Evolutionary conservation across 352 stramenopile species (phyloP).

Genomic region (Pythium biforme): DNA sequence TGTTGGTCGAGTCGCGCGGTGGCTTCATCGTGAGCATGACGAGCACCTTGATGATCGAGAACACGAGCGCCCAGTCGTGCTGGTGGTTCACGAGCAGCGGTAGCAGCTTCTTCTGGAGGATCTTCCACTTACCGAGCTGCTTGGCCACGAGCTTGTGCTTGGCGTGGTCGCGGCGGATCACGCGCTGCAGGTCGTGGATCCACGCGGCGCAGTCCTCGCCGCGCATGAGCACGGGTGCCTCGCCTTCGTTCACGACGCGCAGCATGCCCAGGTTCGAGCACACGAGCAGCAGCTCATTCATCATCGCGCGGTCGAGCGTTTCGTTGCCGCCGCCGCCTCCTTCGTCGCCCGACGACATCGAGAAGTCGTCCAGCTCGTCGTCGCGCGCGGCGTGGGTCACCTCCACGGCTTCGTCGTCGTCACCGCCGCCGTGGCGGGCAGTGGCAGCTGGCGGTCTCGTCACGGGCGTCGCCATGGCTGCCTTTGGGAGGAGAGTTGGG

Average conservation of each 20-base stretch:
- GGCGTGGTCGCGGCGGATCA: conserved; percentile 76
- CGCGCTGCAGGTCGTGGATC: conserved; percentile 86
- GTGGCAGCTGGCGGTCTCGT: not conserved
- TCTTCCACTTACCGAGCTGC: conserved; percentile 84
- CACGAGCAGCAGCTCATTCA: conserved; percentile 86
- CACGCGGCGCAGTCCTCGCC: conserved; percentile 83
- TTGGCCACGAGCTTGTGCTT: conserved; percentile 81
- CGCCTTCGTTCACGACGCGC: conserved; percentile 52
- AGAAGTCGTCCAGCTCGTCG: conserved; percentile 65
- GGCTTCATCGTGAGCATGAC: conserved; percentile 91
- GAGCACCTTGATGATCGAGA: conserved; percentile 88
- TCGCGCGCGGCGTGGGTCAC: conserved; percentile 22
- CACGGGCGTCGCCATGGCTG: not conserved
- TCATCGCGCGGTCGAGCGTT: conserved; percentile 72
- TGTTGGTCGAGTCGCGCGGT: conserved; percentile 70
- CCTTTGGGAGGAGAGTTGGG: not conserved
- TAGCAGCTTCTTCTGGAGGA: conserved; percentile 87
- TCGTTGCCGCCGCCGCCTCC: conserved; percentile 12
- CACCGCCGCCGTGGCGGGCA: not conserved
- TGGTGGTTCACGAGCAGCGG: conserved; percentile 85
- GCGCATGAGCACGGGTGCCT: conserved; percentile 67
- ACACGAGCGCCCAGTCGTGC: conserved; percentile 83
- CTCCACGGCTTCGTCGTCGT: conserved; percentile 20
- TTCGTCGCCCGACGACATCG: conserved; percentile 49
- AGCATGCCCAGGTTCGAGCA: conserved; percentile 87